Evolutionary conservation across 805 yeast genomes (phyloP).

Genomic region (Hemisphaericaspora nanyangensis): DNA sequence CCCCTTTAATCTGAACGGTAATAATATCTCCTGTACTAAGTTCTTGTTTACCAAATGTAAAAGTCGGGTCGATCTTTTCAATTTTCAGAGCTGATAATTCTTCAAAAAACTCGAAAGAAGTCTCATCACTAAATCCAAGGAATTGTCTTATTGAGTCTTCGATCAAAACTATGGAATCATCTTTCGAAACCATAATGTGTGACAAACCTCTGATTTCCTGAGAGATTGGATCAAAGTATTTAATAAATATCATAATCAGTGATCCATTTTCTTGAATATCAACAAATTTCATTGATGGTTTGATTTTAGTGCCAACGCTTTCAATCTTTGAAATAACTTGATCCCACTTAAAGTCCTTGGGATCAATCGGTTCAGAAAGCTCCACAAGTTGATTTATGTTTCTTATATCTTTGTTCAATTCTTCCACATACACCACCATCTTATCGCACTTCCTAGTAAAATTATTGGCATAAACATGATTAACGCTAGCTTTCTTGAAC

Average conservation of each 20-base stretch:
- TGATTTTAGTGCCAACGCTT: conserved; percentile 6
- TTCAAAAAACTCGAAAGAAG: conserved; percentile 46
- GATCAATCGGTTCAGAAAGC: conserved; percentile 9
- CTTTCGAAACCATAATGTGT: conserved; percentile 50
- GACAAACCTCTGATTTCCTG: conserved; percentile 65
- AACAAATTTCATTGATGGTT: conserved; percentile 7
- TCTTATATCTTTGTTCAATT: conserved; percentile 40
- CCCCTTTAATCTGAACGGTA: conserved; percentile 25
- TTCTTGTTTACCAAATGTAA: conserved; percentile 53
- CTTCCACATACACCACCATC: conserved; percentile 65
- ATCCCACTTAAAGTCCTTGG: conserved; percentile 23
- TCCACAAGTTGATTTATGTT: conserved; percentile 19
- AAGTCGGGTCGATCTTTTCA: conserved; percentile 36
- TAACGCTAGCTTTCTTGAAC: conserved; percentile 40
- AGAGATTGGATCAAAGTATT: conserved; percentile 56
- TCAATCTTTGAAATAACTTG: conserved; percentile 15
- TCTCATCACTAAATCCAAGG: conserved; percentile 35
- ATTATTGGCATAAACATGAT: conserved; percentile 45
- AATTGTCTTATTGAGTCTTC: conserved; percentile 37
- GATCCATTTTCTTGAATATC: conserved; percentile 16
- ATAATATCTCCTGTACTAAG: conserved; percentile 68
- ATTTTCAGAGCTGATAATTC: conserved; percentile 57
- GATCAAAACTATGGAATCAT: conserved; percentile 40
- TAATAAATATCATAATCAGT: conserved; percentile 44
- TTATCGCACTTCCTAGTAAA: conserved; percentile 46